Evolutionary conservation across 2,329 filamentous ascomycete genomes (phyloP), one percentile per base, ranked within the genome.

Genomic region (Aspergillus sp.): DNA sequence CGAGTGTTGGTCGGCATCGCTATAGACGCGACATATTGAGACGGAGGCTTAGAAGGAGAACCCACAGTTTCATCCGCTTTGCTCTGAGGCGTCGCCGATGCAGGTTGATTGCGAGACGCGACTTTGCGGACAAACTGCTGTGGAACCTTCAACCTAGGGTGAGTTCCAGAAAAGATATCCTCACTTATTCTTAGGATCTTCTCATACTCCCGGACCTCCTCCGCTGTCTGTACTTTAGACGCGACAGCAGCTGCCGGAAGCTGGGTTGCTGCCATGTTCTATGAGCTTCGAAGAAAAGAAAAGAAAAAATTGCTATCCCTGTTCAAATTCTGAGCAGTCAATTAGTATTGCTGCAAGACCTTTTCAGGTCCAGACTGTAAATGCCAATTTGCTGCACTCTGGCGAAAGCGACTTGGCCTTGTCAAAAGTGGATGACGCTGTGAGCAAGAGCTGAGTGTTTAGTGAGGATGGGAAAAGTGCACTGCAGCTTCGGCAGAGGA

Each of bases 111-210:
- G 64, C 70, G 73, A 56, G 69, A 66, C 55, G 66, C 68, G 27
- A 71, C 59, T 62, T 75, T 77, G 70, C 75, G 76, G 66, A 79
- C 68, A 66, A 82, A 80, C 73, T 82, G 77, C 65, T 80, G 73
- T 64, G 84, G 81, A 61, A 86, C 79, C 68, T 81, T 85, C 70
- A 87, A 79, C 67, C 80, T 80, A 63, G 84, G 82, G 70, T 80
- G 78, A 68, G 83, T 86, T 70, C 93, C 92, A 73, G 90, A 85
- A 71, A 95, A 81, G 66, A 98, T 84, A 66, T 87, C 82, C 79
- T 96, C 90, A 75, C 87, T 88, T 75, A 98, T 87, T 66, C 82
- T 85, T 70, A 96, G 74, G 68, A 98, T 90, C 77, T 88, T 91
- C 70, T 89, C 84, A 79, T 91, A 95, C 75, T 93, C 86, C 67